These are phyloP conservation scores for Dioscorea zingiberensis DNA, from an alignment of 106 monocot genomes.

Conservation along the genomic window DNA sequence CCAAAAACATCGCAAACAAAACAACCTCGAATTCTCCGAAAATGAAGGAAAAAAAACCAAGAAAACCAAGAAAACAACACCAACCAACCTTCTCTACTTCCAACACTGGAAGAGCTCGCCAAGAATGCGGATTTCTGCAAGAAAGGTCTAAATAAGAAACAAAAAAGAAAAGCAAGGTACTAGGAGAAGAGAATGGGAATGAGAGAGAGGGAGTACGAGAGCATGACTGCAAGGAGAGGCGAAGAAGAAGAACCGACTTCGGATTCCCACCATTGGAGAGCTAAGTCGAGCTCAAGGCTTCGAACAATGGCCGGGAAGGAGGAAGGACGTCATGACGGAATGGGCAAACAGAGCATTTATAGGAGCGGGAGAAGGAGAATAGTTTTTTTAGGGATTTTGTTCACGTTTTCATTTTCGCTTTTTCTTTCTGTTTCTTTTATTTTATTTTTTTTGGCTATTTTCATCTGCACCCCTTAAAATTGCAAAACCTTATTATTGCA, in stretches of 20 bases:
- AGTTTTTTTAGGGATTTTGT: too few species aligned
- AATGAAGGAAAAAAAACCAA: background rate
- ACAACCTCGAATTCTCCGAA: background rate
- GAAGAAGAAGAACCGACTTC: slow-evolving; percentile 15
- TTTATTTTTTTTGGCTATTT: too few species aligned
- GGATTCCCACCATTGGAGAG: slow-evolving; percentile 11
- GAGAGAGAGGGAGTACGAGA: too few species aligned
- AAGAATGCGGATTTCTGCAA: background rate
- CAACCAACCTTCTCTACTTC: background rate
- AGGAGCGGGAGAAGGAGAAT: too few species aligned
- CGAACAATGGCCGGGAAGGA: too few species aligned
- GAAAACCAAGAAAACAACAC: background rate
- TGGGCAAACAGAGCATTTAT: too few species aligned
- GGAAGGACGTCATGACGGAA: too few species aligned
- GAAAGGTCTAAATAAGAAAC: background rate
- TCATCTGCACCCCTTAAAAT: too few species aligned
- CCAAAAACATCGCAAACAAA: background rate
- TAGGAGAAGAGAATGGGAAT: background rate
- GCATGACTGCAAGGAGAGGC: background rate
- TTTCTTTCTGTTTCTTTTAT: too few species aligned
- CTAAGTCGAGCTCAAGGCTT: too few species aligned
- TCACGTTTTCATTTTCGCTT: too few species aligned
- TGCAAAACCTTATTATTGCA: too few species aligned
- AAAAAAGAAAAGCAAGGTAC: background rate
- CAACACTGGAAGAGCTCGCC: background rate